Base-by-base conservation (phyloP, 2,329 filamentous ascomycete species). In the Purpureocillium takamizusanense region DNA sequence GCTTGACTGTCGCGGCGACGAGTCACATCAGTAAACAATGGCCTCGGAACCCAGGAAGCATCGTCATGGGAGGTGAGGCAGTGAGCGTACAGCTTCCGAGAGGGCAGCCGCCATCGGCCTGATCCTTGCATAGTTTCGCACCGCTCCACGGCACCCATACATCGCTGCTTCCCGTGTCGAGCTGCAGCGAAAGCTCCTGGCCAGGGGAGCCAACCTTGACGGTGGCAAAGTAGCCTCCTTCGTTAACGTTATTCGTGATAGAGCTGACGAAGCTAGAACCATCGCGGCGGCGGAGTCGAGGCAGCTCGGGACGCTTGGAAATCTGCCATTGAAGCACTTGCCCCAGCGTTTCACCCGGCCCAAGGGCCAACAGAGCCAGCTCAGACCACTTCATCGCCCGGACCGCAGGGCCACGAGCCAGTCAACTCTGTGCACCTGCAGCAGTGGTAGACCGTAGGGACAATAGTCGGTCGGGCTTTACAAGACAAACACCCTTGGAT, bases 151-250 rank as follows among this genome's bases (percentile, higher is more conserved):
- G 67, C 30, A 81, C 67, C 78, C 78, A 82, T 16, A 77, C 69
- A 57, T 83, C 78, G 43, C 75, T 79, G 50, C 75, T 80, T 31
- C 77, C 78, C 1, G 78, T 82, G 55, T 82, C 78, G 33, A 82
- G 63, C 52, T 79, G 74, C 37, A 82, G 56, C 2, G 66, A 70
- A 31, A 82, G 43, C 4, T 67, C 56, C 50, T 82, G 78, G 11
- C 59, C 56, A 0, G 78, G 77, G 7, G 70, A 78, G 14, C 78
- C 78, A 17, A 82, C 53, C 18, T 61, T 57, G 43, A 78, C 70
- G 16, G 69, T 69, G 14, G 72, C 68, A 49, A 77, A 79, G 53
- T 80, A 81, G 10, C 58, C 60, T 13, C 74, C 74, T 34, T 59
- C 50, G 7, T 48, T 46, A 36, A 54, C 49, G 38, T 70, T 56